Evolutionary conservation across 345 rosid species (phyloP), one percentile per base, ranked within the genome.

Genomic region (Eucalyptus microcorys): DNA sequence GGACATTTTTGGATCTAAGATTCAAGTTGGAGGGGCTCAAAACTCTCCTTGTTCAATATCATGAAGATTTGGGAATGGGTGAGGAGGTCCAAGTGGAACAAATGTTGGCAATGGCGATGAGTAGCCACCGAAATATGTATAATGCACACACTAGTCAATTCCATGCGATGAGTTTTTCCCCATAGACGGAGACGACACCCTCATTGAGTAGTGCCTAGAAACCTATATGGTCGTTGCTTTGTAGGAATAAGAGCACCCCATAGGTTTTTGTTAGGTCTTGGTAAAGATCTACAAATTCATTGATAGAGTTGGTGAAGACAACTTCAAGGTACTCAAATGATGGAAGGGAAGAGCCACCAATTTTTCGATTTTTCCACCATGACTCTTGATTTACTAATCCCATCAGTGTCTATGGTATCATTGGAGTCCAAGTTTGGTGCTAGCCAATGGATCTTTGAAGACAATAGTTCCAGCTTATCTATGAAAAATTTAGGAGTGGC

Each of bases 101-200:
- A 12, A 57, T 57, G 1, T 57, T 10, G 64, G n/a, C 30, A 27
- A 57, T 26, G 64, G 30, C 6, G 3, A 57, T 24, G 64, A 57
- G n/a, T 26, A 24, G 2, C 12, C 64, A 24, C 12, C 2, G 3
- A 12, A 57, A 24, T 57, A 9, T 5, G 64, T 22, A 53, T 53
- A 53, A 8, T 21, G 26, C 59, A 22, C 26, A 22, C 6, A 22
- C 61, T 7, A 50, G 14, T 11, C 13, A 12, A 57, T 57, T 26
- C 2, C 6, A 26, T 26, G 27, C 2, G 4, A 57, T 1, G 1
- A 24, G 30, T 57, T 57, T 57, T 57, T 24, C 14, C 11, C 27
- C 27, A 53, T 0, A 11, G 4, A 11, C 0, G 2, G 64, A 57
- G n/a, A 57, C 0, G 7, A 1, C 24, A 19, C 57, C 24, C 64